phyloP scores from a whole-genome alignment of 129 eudicot species.

The Deinandra increscens region DNA sequence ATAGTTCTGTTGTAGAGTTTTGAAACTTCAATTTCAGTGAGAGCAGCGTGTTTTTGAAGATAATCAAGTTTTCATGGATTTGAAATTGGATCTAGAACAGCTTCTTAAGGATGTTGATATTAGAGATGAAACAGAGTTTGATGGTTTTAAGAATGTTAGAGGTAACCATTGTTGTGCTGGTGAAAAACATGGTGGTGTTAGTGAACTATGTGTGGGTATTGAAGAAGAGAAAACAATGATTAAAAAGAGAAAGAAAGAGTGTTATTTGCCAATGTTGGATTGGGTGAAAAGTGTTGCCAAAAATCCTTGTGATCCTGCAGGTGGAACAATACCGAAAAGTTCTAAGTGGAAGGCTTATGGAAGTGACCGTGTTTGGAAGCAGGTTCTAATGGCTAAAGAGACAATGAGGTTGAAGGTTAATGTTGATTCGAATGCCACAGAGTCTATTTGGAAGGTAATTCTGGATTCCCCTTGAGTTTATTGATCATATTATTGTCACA shows the following conservation, averaged over 20 bases:
- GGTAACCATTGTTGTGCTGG: conserved; percentile 19
- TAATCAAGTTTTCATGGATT: conserved; percentile 10
- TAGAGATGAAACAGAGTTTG: conserved; percentile 12
- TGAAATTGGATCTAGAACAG: conserved; percentile 20
- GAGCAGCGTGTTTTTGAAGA: neutral
- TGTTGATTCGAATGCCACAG: conserved; percentile 33
- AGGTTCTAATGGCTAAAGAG: conserved; percentile 57
- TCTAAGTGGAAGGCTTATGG: conserved; percentile 68
- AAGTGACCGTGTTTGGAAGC: conserved; percentile 62
- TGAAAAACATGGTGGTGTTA: conserved; percentile 25
- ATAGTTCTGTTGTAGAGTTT: conserved; percentile 12
- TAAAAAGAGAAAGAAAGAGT: conserved; percentile 61
- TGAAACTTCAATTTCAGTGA: neutral
- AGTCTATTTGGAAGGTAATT: conserved; percentile 54
- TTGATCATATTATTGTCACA: neutral
- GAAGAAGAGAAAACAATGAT: conserved; percentile 36
- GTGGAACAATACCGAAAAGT: conserved; percentile 62
- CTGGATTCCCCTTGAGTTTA: neutral
- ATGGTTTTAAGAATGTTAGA: conserved; percentile 17
- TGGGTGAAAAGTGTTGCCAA: conserved; percentile 62
- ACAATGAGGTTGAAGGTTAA: conserved; percentile 53
- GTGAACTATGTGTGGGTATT: conserved; percentile 26
- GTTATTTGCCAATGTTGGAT: conserved; percentile 37
- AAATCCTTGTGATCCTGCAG: conserved; percentile 57
- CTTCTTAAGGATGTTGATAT: conserved; percentile 18